These are phyloP conservation scores for Colletotrichum magnum DNA, from an alignment of 2,329 filamentous ascomycete genomes.

Conservation along the genomic window DNA sequence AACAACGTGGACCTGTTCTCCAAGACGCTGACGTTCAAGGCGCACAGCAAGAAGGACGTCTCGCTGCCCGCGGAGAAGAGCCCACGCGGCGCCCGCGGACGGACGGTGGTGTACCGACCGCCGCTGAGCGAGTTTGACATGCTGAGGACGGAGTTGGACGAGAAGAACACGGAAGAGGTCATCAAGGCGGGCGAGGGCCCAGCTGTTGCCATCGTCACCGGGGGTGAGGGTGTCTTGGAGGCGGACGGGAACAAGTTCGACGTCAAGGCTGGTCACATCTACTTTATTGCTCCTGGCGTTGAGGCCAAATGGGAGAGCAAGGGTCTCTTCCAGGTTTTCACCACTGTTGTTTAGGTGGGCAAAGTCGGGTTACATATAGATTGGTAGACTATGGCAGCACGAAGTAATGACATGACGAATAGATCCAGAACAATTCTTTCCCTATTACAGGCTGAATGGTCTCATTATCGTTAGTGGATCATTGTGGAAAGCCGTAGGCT, in stretches of 20 bases:
- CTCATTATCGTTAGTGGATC: no score
- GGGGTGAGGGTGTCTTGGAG: slow-evolving; percentile 70
- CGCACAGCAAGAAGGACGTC: slow-evolving; percentile 70
- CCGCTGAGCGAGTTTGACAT: slow-evolving; percentile 82
- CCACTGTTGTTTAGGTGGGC: slow-evolving; percentile 47
- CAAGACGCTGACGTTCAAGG: slow-evolving; percentile 73
- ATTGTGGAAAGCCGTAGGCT: no score
- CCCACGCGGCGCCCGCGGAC: slow-evolving; percentile 67
- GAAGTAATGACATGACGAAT: slow-evolving; percentile 15
- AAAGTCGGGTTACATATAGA: no score
- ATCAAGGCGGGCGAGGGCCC: slow-evolving; percentile 71
- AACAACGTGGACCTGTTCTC: slow-evolving; percentile 76
- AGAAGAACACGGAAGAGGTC: slow-evolving; percentile 71
- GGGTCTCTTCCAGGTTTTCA: slow-evolving; percentile 53
- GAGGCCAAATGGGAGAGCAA: slow-evolving; percentile 50
- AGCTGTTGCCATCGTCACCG: slow-evolving; percentile 73
- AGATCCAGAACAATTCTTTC: neutral
- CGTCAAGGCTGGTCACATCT: slow-evolving; percentile 74
- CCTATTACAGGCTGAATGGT: no score
- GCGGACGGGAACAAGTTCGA: slow-evolving; percentile 66
- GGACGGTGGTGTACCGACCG: slow-evolving; percentile 74
- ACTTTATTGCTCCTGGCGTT: slow-evolving; percentile 73
- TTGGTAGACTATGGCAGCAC: neutral
- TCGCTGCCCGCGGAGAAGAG: slow-evolving; percentile 57
- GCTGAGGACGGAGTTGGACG: slow-evolving; percentile 70